These are phyloP conservation scores for Caloboletus firmus DNA, from an alignment of 1,284 basidiomycete species.

Conservation along the genomic window DNA sequence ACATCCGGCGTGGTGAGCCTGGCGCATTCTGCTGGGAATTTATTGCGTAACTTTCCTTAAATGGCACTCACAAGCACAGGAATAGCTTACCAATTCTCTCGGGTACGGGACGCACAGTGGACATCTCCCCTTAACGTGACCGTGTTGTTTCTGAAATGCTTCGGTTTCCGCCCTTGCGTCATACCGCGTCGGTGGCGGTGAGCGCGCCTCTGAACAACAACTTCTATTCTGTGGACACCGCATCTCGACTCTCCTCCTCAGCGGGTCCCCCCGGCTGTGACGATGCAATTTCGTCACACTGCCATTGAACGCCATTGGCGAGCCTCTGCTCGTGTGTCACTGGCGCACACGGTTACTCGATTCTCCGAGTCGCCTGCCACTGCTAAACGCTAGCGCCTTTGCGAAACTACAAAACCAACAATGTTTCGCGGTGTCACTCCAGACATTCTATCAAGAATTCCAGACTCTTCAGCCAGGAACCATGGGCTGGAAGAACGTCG, in stretches of 20 bases:
- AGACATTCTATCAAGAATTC: slow-evolving; percentile 34
- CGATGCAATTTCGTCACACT: slow-evolving; percentile 32
- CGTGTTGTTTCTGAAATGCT: slow-evolving; percentile 9
- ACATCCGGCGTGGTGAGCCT: slow-evolving; percentile 14
- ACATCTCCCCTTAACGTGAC: slow-evolving; percentile 5
- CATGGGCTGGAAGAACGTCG: slow-evolving; percentile 72
- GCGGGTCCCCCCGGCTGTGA: slow-evolving; percentile 37
- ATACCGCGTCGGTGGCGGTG: slow-evolving; percentile 32
- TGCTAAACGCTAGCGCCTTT: slow-evolving; percentile 21
- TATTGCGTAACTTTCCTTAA: no score
- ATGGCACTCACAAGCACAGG: no score
- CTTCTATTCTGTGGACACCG: slow-evolving; percentile 27
- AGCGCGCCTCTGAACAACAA: slow-evolving; percentile 17
- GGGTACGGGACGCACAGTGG: slow-evolving; percentile 24
- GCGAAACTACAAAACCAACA: slow-evolving; percentile 36
- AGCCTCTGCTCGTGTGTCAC: slow-evolving; percentile 20
- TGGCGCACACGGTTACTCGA: slow-evolving; percentile 33
- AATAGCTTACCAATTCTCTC: slow-evolving; percentile 19
- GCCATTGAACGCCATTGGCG: slow-evolving; percentile 26
- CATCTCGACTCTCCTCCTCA: slow-evolving; percentile 29
- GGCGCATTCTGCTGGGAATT: no score
- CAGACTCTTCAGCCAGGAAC: slow-evolving; percentile 33
- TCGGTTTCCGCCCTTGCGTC: slow-evolving; percentile 20
- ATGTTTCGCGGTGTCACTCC: slow-evolving; percentile 21
- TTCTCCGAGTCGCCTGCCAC: slow-evolving; percentile 31